phyloP scores from a whole-genome alignment of 1,284 basidiomycete genomes.

The Tilletia horrida region DNA sequence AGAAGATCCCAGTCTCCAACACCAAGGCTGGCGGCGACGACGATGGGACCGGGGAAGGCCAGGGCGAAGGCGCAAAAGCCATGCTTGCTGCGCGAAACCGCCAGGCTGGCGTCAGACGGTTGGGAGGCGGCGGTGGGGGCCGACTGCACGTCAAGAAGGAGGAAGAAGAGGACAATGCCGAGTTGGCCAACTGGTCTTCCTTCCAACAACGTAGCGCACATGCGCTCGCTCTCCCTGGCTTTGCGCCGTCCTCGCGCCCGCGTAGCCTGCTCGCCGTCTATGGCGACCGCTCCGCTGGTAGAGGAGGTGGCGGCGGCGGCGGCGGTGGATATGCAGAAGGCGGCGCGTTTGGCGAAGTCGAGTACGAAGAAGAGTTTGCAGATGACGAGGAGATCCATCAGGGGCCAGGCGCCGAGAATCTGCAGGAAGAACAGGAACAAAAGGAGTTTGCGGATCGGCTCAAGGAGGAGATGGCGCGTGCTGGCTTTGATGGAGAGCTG shows the following conservation, averaged over 20 bases:
- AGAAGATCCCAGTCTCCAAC: neutral
- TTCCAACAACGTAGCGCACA: constrained; percentile 26
- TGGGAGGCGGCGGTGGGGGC: neutral
- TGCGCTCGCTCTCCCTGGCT: constrained; percentile 27
- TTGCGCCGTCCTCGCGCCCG: constrained; percentile 20
- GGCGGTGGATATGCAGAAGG: constrained; percentile 22
- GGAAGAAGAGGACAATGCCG: constrained; percentile 31
- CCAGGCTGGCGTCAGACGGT: no score
- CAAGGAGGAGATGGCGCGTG: constrained; percentile 52
- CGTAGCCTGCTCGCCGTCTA: constrained; percentile 39
- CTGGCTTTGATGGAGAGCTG: constrained; percentile 40
- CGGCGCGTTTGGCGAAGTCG: constrained; percentile 47
- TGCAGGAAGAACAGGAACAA: constrained; percentile 44
- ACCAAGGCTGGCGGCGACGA: neutral
- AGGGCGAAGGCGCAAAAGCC: constrained; percentile 6
- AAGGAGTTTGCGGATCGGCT: constrained; percentile 52
- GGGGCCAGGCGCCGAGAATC: constrained; percentile 20
- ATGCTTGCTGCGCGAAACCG: neutral
- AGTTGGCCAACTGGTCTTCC: constrained; percentile 32
- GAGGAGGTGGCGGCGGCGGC: neutral
- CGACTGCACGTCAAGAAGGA: constrained; percentile 17
- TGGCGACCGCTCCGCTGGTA: constrained; percentile 21
- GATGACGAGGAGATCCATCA: constrained; percentile 47
- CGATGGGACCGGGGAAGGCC: neutral
- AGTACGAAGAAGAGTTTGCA: constrained; percentile 52